These are phyloP conservation scores for Rhizoclosmatium globosum DNA, from an alignment of 192 early-diverging fungal species.

Conservation along the genomic window DNA sequence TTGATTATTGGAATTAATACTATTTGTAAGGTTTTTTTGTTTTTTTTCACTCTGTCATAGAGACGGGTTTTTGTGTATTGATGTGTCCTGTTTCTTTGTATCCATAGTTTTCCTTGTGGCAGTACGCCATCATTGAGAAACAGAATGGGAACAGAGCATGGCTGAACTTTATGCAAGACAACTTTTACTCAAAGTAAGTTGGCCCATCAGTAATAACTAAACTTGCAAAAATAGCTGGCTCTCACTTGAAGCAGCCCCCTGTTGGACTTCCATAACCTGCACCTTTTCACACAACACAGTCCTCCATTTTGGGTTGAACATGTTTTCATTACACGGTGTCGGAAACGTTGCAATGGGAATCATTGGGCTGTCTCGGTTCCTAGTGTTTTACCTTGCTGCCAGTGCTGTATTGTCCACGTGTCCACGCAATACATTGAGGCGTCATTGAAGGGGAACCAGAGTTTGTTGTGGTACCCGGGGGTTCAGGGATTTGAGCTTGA, in stretches of 20 bases:
- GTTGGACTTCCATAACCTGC: constrained; percentile 49
- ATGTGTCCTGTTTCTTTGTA: neutral
- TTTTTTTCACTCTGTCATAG: neutral
- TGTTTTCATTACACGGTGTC: constrained; percentile 51
- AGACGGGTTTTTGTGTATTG: neutral
- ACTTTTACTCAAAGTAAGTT: constrained; percentile 41
- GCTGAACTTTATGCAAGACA: constrained; percentile 40
- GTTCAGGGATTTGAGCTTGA: constrained; percentile 20
- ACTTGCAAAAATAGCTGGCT: constrained; percentile 31
- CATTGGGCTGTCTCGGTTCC: constrained; percentile 40
- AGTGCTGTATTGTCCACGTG: constrained; percentile 35
- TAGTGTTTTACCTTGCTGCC: constrained; percentile 47
- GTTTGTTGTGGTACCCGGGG: neutral
- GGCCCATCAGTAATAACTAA: no score
- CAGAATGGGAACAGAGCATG: constrained; percentile 22
- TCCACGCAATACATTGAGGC: constrained; percentile 36
- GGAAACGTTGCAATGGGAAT: constrained; percentile 38
- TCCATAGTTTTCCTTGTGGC: constrained; percentile 48
- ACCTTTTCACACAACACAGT: constrained; percentile 47
- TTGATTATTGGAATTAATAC: constrained; percentile 43
- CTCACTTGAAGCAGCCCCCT: constrained; percentile 30
- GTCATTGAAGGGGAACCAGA: neutral
- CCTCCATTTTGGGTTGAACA: constrained; percentile 50
- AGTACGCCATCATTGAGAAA: constrained; percentile 35
- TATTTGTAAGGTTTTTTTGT: neutral